These are phyloP conservation scores for Phytophthora cactorum DNA, from an alignment of 352 stramenopile genomes.

Conservation along the genomic window DNA sequence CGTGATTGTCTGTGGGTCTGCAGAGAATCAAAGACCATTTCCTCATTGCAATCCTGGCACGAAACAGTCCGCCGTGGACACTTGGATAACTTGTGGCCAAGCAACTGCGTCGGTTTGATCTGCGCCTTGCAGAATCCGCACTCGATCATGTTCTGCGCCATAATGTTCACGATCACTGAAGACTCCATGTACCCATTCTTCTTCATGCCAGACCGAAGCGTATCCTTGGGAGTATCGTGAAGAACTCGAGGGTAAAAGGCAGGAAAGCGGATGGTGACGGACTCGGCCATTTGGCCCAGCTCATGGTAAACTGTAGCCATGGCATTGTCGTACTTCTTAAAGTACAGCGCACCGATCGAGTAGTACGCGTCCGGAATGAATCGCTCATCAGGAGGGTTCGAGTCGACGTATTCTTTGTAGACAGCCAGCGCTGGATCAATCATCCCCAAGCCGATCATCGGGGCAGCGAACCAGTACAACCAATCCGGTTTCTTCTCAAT, in stretches of 20 bases:
- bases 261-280: slow-evolving; percentile 38
- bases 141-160: slow-evolving; percentile 28
- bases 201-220: slow-evolving; percentile 33
- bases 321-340: slow-evolving; percentile 29
- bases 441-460: slow-evolving; percentile 34
- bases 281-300: slow-evolving; percentile 39
- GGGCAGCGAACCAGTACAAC: slow-evolving; percentile 32
- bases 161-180: slow-evolving; percentile 29
- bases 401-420: slow-evolving; percentile 40
- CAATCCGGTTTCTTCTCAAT: slow-evolving; percentile 40
- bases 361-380: slow-evolving; percentile 46
- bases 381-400: slow-evolving; percentile 36
- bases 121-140: slow-evolving; percentile 38
- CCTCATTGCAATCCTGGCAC: slow-evolving; percentile 32
- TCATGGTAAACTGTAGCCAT: slow-evolving; percentile 40
- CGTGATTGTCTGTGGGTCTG: slow-evolving; percentile 25
- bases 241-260: slow-evolving; percentile 29
- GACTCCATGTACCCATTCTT: slow-evolving; percentile 36
- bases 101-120: slow-evolving; percentile 38
- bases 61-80: slow-evolving; percentile 37
- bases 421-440: slow-evolving; percentile 26
- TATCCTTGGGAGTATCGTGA: slow-evolving; percentile 26
- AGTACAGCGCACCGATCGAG: slow-evolving; percentile 36
- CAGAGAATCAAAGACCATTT: slow-evolving; percentile 39
- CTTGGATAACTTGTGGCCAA: slow-evolving; percentile 39